Percentiles rank a stretch among this genome's conserved stretches.
phyloP scores from a whole-genome alignment of 202 grass and related monocot species.

The Alloteropsis angusta region DNA sequence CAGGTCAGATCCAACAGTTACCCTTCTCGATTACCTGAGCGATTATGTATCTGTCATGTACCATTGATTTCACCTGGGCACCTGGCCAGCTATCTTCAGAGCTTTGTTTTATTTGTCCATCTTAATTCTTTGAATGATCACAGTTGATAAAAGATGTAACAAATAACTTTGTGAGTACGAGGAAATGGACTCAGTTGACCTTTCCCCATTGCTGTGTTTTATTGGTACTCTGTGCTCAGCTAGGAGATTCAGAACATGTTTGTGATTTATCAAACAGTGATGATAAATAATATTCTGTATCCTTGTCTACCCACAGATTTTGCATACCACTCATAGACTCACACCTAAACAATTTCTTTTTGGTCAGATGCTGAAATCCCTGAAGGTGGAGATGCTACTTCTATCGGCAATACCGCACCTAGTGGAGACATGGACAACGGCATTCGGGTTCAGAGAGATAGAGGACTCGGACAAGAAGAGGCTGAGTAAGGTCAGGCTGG shows the following conservation, averaged over 20 bases:
- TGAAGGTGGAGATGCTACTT: slow-evolving; percentile 68
- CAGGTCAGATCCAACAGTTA: background rate
- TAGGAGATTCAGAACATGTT: background rate
- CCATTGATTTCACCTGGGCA: background rate
- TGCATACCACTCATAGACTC: background rate
- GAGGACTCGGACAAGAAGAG: slow-evolving; percentile 52
- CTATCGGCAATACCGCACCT: slow-evolving; percentile 62
- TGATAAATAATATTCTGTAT: background rate
- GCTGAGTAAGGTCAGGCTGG: slow-evolving; percentile 50
- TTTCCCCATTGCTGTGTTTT: no score
- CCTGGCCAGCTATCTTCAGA: background rate
- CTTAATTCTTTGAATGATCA: background rate
- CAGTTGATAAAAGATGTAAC: background rate
- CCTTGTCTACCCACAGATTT: no score
- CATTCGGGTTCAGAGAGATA: slow-evolving; percentile 50
- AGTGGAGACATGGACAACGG: slow-evolving; percentile 59
- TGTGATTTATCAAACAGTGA: background rate
- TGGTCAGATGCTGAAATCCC: slow-evolving; percentile 57
- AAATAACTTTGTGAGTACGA: background rate
- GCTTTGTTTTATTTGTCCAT: background rate
- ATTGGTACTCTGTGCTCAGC: background rate
- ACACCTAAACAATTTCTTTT: background rate
- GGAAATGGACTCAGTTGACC: background rate
- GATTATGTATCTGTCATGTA: background rate
- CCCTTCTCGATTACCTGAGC: slow-evolving; percentile 4